phyloP scores from a whole-genome alignment of 2,329 filamentous ascomycete species.

The Emericellopsis cladophorae region DNA sequence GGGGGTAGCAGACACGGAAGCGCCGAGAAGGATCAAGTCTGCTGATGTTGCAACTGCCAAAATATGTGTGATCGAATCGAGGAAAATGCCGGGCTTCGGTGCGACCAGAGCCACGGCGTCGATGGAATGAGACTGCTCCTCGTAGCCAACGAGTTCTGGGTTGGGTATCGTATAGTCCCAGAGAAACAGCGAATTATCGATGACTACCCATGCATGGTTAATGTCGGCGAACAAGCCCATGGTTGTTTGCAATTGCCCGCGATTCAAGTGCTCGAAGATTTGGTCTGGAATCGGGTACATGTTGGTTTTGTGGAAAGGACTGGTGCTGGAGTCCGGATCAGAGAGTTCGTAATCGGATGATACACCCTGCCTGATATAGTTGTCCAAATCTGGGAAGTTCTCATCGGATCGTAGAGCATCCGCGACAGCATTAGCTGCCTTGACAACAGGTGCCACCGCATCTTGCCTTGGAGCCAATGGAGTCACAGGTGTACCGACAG shows the following conservation, averaged over 20 bases:
- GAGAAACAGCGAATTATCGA: conserved; percentile 90
- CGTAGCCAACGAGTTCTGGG: conserved; percentile 81
- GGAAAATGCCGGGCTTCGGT: conserved; percentile 79
- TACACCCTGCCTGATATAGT: conserved; percentile 75
- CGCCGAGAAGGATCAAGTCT: conserved; percentile 78
- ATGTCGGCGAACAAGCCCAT: conserved; percentile 95
- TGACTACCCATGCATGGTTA: conserved; percentile 88
- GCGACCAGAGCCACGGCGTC: conserved; percentile 80
- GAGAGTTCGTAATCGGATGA: conserved; percentile 87
- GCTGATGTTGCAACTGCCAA: conserved; percentile 77
- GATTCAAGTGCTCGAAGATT: conserved; percentile 87
- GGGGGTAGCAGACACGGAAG: conserved; percentile 54
- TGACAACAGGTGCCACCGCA: conserved; percentile 54
- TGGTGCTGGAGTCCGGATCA: conserved; percentile 55
- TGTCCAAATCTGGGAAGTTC: conserved; percentile 79
- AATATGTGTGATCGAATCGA: conserved; percentile 73
- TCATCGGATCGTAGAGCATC: conserved; percentile 62
- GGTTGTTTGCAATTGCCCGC: conserved; percentile 72
- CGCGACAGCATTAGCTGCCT: conserved; percentile 76
- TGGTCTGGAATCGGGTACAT: conserved; percentile 84
- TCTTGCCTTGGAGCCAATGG: conserved; percentile 14
- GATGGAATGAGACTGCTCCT: conserved; percentile 79
- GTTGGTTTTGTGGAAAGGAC: conserved; percentile 77
- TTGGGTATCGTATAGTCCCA: conserved; percentile 97
- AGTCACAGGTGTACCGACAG: background rate